These are phyloP conservation scores for Crucibulum laeve DNA, from an alignment of 768 basidiomycete genomes.

Conservation along the genomic window DNA sequence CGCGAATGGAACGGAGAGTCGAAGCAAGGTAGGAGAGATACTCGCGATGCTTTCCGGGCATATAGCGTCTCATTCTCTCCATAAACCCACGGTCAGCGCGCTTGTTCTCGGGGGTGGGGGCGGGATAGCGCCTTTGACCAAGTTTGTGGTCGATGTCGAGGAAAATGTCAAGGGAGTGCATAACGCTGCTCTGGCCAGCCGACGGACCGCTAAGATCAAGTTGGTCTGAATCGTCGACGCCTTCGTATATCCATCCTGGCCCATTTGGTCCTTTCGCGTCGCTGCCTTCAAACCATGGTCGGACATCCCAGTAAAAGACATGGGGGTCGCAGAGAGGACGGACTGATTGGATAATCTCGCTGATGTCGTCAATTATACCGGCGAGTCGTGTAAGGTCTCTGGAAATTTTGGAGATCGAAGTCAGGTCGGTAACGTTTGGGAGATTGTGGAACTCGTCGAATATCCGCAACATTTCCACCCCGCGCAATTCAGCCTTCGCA, in stretches of 20 bases:
- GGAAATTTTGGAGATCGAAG: conserved; percentile 63
- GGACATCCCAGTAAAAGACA: conserved; percentile 83
- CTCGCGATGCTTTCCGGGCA: conserved; percentile 88
- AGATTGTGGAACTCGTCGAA: conserved; percentile 84
- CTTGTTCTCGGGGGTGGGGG: conserved; percentile 62
- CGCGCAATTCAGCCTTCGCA: conserved; percentile 80
- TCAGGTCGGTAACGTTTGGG: conserved; percentile 60
- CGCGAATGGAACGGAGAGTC: conserved; percentile 57
- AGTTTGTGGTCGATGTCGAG: conserved; percentile 88
- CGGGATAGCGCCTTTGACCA: conserved; percentile 60
- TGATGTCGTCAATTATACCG: conserved; percentile 68
- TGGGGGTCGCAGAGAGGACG: conserved; percentile 76
- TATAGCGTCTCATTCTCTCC: conserved; percentile 90
- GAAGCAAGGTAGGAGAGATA: conserved; percentile 70
- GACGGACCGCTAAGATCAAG: conserved; percentile 84
- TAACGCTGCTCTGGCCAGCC: conserved; percentile 90
- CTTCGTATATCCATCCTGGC: conserved; percentile 75
- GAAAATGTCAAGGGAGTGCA: conserved; percentile 84
- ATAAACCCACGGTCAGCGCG: conserved; percentile 77
- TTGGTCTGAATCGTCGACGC: conserved; percentile 50
- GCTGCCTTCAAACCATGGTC: conserved; percentile 93
- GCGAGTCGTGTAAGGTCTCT: conserved; percentile 68
- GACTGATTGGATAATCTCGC: conserved; percentile 62
- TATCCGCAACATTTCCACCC: conserved; percentile 80
- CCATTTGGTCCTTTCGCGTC: conserved; percentile 48